A percentile compares a stretch with the other conserved stretches of the same genome.
Conservation (phyloP, 352 stramenopile genomes). For the Phytophthora sojae region DNA sequence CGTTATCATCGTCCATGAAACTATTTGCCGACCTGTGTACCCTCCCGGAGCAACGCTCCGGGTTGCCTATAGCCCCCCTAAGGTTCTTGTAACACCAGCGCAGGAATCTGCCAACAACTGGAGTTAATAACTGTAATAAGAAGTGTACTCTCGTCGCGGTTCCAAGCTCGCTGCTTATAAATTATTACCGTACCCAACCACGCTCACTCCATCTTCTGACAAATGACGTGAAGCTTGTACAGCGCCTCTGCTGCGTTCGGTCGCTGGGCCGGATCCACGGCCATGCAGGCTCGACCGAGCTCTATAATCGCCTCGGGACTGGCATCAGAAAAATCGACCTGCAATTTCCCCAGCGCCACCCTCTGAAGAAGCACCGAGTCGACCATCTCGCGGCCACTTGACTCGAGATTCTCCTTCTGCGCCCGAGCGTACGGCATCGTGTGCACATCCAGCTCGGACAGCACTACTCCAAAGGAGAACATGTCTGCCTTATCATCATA, state of each 20-base stretch:
- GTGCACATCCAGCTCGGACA: slow-evolving; percentile 56
- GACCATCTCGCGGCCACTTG: slow-evolving; percentile 25
- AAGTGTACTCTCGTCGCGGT: no score
- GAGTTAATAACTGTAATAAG: no score
- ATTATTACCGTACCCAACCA: not conserved
- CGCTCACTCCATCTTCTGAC: slow-evolving; percentile 13
- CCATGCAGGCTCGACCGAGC: slow-evolving; percentile 28
- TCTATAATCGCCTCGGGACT: slow-evolving; percentile 30
- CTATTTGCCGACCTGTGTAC: no score
- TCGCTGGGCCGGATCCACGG: slow-evolving; percentile 22
- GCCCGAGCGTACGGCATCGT: slow-evolving; percentile 59
- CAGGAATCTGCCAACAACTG: no score
- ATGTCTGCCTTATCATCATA: slow-evolving; percentile 38
- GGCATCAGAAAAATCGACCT: slow-evolving; percentile 28
- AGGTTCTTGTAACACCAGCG: no score
- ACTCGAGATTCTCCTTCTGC: slow-evolving; percentile 40
- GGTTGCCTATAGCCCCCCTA: not conserved
- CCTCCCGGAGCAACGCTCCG: no score
- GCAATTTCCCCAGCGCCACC: slow-evolving; percentile 32
- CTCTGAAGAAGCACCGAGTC: slow-evolving; percentile 32
- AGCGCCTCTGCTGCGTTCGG: slow-evolving; percentile 40
- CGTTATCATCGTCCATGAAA: no score
- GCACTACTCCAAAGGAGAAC: slow-evolving; percentile 40
- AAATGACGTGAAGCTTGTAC: slow-evolving; percentile 38
- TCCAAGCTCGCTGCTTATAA: slow-evolving; percentile 24